Conservation (phyloP, 345 rosid species). For the Aegle marmelos region DNA sequence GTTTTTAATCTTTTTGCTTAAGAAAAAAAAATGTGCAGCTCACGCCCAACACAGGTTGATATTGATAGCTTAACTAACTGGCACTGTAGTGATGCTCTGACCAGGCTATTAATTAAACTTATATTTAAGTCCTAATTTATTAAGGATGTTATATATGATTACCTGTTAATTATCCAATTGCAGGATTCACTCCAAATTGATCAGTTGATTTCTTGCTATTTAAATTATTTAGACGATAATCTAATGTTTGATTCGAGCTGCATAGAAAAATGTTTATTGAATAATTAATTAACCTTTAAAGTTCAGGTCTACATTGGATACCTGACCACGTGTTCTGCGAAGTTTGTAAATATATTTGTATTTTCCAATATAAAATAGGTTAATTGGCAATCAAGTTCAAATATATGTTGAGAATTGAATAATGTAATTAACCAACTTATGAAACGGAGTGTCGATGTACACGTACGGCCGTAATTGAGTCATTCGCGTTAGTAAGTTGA, state of each 20-base stretch:
- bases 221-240: background rate
- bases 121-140: background rate
- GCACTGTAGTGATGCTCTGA: conserved; percentile 10
- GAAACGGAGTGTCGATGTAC: no score
- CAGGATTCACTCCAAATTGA: background rate
- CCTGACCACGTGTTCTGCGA: conserved; percentile 1
- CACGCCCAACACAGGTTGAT: conserved; percentile 3
- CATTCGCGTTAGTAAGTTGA: no score
- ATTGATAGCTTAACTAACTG: conserved; percentile 28
- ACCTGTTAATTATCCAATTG: conserved; percentile 8
- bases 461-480: no score
- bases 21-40: conserved; percentile 2
- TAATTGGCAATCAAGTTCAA: background rate
- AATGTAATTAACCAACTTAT: no score
- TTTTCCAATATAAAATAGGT: background rate
- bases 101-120: conserved; percentile 2
- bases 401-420: no score
- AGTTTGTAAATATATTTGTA: background rate
- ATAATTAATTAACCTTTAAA: background rate
- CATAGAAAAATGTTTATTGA: background rate
- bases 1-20: background rate
- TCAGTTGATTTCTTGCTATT: background rate
- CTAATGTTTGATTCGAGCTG: background rate
- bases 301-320: conserved; percentile 13
- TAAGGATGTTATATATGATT: conserved; percentile 7